Evolutionary conservation across 139 green algal genomes (phyloP).

Genomic region (Haematococcus sp.): DNA sequence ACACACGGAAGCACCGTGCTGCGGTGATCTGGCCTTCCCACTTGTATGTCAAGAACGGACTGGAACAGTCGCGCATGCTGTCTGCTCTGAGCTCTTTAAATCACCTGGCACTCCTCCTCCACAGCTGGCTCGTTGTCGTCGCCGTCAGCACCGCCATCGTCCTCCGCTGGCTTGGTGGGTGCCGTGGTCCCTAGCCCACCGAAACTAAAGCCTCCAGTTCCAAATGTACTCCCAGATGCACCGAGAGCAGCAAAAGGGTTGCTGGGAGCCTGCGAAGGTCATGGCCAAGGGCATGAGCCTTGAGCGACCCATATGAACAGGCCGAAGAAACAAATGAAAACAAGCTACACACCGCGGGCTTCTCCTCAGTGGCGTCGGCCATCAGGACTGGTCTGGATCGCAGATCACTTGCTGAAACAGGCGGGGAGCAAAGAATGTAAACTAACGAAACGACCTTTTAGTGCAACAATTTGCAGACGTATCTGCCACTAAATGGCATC

Average conservation of each 20-base stretch:
- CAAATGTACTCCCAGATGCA: constrained; percentile 25
- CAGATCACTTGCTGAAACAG: no score
- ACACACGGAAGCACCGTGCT: background rate
- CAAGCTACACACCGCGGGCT: no score
- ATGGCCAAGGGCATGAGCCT: no score
- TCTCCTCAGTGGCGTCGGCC: no score
- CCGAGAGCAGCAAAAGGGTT: constrained; percentile 55
- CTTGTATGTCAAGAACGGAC: background rate
- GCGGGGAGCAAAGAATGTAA: no score
- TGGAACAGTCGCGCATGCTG: background rate
- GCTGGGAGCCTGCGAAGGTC: constrained; percentile 1
- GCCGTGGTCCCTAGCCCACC: constrained; percentile 61
- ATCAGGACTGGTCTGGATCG: no score
- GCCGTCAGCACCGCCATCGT: constrained; percentile 41
- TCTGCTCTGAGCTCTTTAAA: background rate
- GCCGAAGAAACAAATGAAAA: no score
- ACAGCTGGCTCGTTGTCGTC: constrained; percentile 50
- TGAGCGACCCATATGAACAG: no score
- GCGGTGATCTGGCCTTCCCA: background rate
- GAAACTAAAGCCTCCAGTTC: constrained; percentile 59
- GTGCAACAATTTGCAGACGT: no score
- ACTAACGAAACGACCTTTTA: no score
- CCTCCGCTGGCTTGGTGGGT: constrained; percentile 27
- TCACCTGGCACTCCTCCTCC: constrained; percentile 87
- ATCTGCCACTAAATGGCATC: no score